phyloP scores from a whole-genome alignment of 1,284 basidiomycete species.

The Austroboletus novae-zelandiae region DNA sequence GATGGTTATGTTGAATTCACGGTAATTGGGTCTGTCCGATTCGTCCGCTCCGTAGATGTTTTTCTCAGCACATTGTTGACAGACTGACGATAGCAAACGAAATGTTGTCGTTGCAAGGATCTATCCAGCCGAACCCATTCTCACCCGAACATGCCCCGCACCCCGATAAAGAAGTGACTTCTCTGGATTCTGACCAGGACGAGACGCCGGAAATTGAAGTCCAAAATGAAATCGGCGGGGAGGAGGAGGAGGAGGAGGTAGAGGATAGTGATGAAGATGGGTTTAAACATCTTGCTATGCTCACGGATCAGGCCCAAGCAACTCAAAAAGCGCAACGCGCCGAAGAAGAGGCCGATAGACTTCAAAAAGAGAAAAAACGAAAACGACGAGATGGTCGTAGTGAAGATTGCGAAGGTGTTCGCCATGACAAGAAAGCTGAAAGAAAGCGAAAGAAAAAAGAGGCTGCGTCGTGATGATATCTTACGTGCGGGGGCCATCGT shows the following conservation, averaged over 20 bases:
- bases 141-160: constrained; percentile 57
- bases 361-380: constrained; percentile 35
- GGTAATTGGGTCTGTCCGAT: constrained; percentile 72
- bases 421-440: constrained; percentile 13
- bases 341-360: constrained; percentile 32
- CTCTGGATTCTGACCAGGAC: constrained; percentile 6
- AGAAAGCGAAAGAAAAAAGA: constrained; percentile 16
- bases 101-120: constrained; percentile 92
- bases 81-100: constrained; percentile 93
- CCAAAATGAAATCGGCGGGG: constrained; percentile 27
- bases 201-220: constrained; percentile 22
- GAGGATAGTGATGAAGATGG: constrained; percentile 35
- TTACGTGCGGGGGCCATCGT: not conserved
- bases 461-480: constrained; percentile 7
- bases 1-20: constrained; percentile 80
- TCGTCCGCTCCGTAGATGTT: not conserved
- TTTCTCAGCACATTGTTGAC: constrained; percentile 10
- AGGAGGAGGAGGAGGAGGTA: constrained; percentile 2
- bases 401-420: constrained; percentile 1
- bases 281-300: constrained; percentile 38
- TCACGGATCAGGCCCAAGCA: constrained; percentile 31
- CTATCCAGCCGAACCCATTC: constrained; percentile 85
- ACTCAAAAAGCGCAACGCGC: constrained; percentile 32
- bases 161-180: constrained; percentile 4
- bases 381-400: constrained; percentile 24